Conservation (phyloP, 495 filamentous ascomycete species). For the Hamigera avellanea region DNA sequence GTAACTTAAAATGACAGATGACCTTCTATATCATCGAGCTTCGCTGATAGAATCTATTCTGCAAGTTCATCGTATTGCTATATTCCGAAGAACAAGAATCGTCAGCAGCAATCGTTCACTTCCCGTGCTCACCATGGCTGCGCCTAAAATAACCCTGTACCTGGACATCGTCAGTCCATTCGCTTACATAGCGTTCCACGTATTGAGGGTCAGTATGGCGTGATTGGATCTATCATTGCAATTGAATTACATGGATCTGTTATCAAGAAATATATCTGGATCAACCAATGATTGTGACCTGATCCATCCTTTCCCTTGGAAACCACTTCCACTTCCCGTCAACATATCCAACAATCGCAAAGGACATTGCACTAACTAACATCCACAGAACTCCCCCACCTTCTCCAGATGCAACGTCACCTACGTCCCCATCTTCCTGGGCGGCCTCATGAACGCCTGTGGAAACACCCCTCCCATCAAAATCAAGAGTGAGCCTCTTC, state of each 20-base stretch:
- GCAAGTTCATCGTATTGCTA: too few relatives aligned
- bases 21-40: too few relatives aligned
- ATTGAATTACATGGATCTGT: too few relatives aligned
- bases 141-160: slow-evolving; percentile 54
- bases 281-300: too few relatives aligned
- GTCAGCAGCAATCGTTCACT: neutral
- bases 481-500: slow-evolving; percentile 48
- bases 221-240: too few relatives aligned
- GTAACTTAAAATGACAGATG: too few relatives aligned
- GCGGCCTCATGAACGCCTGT: slow-evolving; percentile 56
- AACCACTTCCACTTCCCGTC: neutral
- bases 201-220: slow-evolving; percentile 38
- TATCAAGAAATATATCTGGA: too few relatives aligned
- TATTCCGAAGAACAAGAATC: too few relatives aligned
- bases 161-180: slow-evolving; percentile 63
- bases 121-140: slow-evolving; percentile 20
- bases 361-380: neutral
- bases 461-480: slow-evolving; percentile 51
- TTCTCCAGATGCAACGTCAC: slow-evolving; percentile 49
- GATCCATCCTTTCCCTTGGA: too few relatives aligned
- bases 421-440: slow-evolving; percentile 59
- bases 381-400: slow-evolving; percentile 42
- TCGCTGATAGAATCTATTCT: too few relatives aligned
- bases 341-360: neutral
- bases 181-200: slow-evolving; percentile 55